A percentile compares a stretch with the other conserved stretches of the same genome.
These are phyloP conservation scores for Phytophthora capsici DNA, from an alignment of 352 stramenopile genomes.

Conservation along the genomic window DNA sequence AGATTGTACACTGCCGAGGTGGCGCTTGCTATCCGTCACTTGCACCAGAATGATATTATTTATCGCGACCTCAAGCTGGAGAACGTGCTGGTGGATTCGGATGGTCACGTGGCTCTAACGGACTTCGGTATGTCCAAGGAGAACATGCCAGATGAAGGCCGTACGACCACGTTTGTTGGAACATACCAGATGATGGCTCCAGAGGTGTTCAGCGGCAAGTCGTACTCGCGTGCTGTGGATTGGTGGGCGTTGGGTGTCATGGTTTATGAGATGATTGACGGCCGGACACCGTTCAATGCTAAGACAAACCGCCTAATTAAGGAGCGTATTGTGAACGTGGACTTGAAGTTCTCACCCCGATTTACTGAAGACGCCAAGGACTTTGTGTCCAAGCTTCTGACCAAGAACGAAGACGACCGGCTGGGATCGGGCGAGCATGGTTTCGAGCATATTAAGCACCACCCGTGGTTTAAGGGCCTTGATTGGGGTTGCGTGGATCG, in stretches of 20 bases:
- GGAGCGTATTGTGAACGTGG: constrained; percentile 84
- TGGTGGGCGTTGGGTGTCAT: constrained; percentile 91
- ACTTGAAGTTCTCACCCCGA: constrained; percentile 81
- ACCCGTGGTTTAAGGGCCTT: constrained; percentile 89
- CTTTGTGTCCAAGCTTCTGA: constrained; percentile 91
- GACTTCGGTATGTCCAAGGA: constrained; percentile 99
- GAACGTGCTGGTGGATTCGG: constrained; percentile 97
- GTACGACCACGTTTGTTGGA: constrained; percentile 91
- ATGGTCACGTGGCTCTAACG: constrained; percentile 97
- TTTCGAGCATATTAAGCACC: constrained; percentile 87
- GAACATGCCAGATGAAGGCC: constrained; percentile 89
- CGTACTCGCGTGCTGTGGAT: constrained; percentile 89
- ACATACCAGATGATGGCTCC: constrained; percentile 94
- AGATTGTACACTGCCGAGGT: constrained; percentile 98
- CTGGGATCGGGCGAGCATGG: constrained; percentile 92
- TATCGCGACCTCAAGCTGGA: constrained; percentile 99
- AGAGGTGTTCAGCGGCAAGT: constrained; percentile 88
- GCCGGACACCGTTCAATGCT: constrained; percentile 86
- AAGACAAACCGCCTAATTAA: constrained; percentile 89
- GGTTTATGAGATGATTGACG: constrained; percentile 92
- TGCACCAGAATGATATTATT: constrained; percentile 96
- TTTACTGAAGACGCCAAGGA: constrained; percentile 87
- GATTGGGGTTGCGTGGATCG: constrained; percentile 84
- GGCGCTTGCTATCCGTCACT: constrained; percentile 93
- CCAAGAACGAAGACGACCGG: constrained; percentile 92